These are phyloP conservation scores for Neurospora hispaniola DNA, from an alignment of 495 filamentous ascomycete genomes.

Conservation along the genomic window DNA sequence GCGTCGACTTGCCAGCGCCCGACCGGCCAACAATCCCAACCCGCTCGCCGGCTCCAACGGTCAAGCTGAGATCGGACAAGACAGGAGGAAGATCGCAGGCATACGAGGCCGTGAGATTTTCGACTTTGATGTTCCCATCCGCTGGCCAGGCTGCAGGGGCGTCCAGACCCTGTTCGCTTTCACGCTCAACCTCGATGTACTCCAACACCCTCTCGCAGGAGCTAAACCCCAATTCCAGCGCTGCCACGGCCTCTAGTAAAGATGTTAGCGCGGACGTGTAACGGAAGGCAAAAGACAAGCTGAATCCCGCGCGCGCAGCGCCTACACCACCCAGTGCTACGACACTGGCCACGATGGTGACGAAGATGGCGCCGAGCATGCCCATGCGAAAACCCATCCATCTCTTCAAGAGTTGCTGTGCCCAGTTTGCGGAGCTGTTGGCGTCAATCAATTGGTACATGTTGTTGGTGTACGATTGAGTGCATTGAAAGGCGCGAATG, in stretches of 20 bases:
- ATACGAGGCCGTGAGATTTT: constrained; percentile 31
- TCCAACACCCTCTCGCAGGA: constrained; percentile 30
- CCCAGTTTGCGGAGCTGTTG: constrained; percentile 41
- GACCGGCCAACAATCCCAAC: constrained; percentile 44
- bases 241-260: constrained; percentile 40
- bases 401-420: constrained; percentile 44
- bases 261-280: constrained; percentile 40
- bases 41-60: constrained; percentile 26
- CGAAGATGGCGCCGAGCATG: constrained; percentile 50
- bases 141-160: constrained; percentile 35
- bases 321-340: constrained; percentile 46
- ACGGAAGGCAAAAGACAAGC: constrained; percentile 40
- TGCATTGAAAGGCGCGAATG: constrained; percentile 51
- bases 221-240: constrained; percentile 34
- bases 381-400: constrained; percentile 54
- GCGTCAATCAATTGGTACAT: constrained; percentile 49
- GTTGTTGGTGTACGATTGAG: constrained; percentile 38
- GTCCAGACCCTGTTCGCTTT: constrained; percentile 22
- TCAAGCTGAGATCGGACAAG: constrained; percentile 32
- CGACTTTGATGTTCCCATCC: constrained; percentile 29
- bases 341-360: constrained; percentile 42
- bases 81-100: constrained; percentile 31
- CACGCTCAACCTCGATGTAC: constrained; percentile 27
- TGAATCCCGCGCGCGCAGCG: constrained; percentile 50
- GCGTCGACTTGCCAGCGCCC: constrained; percentile 35